A percentile compares a stretch with the other conserved stretches of the same genome.
Conservation (phyloP, 2,329 filamentous ascomycete genomes). For the Pseudocercospora macadamiae region DNA sequence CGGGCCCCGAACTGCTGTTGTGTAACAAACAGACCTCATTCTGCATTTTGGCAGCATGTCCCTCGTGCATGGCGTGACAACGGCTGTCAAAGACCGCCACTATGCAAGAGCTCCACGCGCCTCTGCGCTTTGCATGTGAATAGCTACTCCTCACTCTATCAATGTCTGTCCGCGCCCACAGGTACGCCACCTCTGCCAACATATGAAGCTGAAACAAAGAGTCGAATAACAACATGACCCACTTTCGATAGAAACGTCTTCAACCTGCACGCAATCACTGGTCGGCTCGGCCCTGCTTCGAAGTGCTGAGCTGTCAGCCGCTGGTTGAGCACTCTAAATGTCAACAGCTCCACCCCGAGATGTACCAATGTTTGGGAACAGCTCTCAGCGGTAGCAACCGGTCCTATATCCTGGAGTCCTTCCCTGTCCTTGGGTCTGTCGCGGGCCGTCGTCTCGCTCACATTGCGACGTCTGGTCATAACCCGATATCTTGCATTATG, state of each 20-base stretch:
- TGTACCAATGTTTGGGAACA: not conserved
- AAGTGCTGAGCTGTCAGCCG: not conserved
- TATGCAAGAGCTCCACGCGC: not conserved
- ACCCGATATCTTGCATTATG: not conserved
- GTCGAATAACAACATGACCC: not conserved
- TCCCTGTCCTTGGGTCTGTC: not conserved
- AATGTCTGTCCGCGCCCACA: not conserved
- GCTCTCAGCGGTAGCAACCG: not conserved
- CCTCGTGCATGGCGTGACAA: not conserved
- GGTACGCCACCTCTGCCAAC: not conserved
- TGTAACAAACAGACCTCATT: not conserved
- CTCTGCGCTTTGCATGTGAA: slow-evolving; percentile 5
- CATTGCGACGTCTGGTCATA: not conserved
- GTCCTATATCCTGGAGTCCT: not conserved
- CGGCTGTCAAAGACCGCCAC: slow-evolving; percentile 1
- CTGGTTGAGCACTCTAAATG: slow-evolving; percentile 7
- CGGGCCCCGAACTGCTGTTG: not conserved
- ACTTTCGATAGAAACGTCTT: not conserved
- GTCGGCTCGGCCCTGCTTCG: not conserved
- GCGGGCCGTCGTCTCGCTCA: not conserved
- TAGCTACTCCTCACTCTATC: not conserved
- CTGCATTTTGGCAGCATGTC: not conserved
- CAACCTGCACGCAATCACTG: not conserved
- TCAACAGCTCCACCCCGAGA: slow-evolving; percentile 1
- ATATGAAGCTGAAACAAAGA: not conserved